Conservation (phyloP, 768 basidiomycete genomes). For the Boletus pseudo-olivaceus region DNA sequence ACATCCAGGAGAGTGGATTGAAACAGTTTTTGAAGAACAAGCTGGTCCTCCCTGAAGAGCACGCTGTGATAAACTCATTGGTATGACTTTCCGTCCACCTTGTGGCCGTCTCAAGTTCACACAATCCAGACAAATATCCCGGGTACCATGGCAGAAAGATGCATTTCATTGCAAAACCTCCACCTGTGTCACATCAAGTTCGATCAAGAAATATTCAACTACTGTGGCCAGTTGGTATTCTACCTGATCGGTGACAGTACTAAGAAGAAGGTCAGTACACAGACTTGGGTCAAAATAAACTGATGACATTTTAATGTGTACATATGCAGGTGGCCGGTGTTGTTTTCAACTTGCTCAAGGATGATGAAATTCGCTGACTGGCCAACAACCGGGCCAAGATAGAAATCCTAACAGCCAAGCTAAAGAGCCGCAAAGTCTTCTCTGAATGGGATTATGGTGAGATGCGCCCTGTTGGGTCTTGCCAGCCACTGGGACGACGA, state of each 20-base stretch:
- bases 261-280: neutral
- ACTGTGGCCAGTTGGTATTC: neutral
- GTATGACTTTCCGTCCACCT: too few species aligned
- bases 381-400: conserved; percentile 2
- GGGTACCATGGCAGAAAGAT: too few species aligned
- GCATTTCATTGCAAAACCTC: fast-evolving
- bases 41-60: too few species aligned
- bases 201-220: neutral
- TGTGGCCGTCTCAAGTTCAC: too few species aligned
- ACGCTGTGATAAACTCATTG: too few species aligned
- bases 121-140: too few species aligned
- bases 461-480: neutral
- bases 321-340: neutral
- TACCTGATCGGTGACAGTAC: neutral
- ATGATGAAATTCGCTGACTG: neutral
- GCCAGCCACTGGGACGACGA: neutral
- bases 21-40: too few species aligned
- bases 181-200: fast-evolving
- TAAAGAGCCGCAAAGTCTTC: neutral
- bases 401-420: neutral
- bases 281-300: too few species aligned
- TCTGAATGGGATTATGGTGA: neutral
- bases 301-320: neutral
- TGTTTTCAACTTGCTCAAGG: neutral
- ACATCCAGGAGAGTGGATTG: too few species aligned